A percentile compares a stretch with the other conserved stretches of the same genome.
Conservation (phyloP, 2,329 filamentous ascomycete species). For the Cyphellophora attinorum region DNA sequence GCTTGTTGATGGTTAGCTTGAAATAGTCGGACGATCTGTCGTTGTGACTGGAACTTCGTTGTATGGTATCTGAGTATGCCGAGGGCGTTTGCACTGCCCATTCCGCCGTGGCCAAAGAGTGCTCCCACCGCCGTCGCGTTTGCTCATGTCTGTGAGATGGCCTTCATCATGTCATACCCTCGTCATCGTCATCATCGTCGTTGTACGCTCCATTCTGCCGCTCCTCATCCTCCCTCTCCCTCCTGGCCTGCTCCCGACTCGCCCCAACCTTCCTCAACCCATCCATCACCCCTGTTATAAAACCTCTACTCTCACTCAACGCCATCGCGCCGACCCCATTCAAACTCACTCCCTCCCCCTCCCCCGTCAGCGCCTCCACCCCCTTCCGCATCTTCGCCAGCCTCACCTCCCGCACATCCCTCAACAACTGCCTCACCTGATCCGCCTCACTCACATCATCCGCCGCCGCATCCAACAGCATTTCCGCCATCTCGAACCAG, state of each 20-base stretch:
- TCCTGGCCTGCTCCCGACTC: constrained; percentile 65
- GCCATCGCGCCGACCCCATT: constrained; percentile 90
- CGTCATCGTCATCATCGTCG: constrained; percentile 51
- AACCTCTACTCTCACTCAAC: constrained; percentile 73
- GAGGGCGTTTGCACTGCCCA: too few species aligned
- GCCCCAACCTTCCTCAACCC: constrained; percentile 72
- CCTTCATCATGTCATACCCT: too few species aligned
- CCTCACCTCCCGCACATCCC: constrained; percentile 77
- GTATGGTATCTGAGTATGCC: too few species aligned
- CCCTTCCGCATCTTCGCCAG: constrained; percentile 80
- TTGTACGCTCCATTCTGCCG: constrained; percentile 43
- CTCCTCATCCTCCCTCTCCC: constrained; percentile 67
- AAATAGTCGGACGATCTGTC: too few species aligned
- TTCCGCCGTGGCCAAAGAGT: too few species aligned
- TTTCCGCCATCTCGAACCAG: constrained; percentile 85
- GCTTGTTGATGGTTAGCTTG: too few species aligned
- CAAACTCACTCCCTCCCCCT: constrained; percentile 61
- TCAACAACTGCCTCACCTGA: constrained; percentile 62
- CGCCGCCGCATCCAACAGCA: constrained; percentile 72
- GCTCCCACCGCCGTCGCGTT: too few species aligned
- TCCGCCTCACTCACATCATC: constrained; percentile 73
- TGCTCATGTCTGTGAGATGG: too few species aligned
- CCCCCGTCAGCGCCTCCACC: constrained; percentile 61
- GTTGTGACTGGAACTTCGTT: too few species aligned
- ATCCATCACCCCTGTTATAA: constrained; percentile 79